Base-by-base conservation (phyloP, 805 yeast genomes). In the Lachancea kluyveri region DNA sequence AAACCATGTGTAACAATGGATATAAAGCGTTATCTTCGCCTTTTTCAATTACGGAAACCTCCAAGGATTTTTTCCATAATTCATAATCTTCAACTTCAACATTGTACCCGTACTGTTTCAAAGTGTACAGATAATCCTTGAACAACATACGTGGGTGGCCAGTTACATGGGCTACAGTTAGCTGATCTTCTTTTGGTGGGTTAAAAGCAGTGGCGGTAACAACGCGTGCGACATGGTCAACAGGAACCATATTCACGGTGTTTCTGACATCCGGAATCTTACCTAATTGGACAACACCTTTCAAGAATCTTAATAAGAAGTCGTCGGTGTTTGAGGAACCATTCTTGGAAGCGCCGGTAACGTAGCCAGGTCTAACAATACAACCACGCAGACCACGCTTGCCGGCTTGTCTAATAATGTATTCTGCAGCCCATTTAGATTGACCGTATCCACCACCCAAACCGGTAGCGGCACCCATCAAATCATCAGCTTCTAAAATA, bases 311-410 rank as follows among this genome's bases (percentile, higher is more conserved):
- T 42, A 90, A 66, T 51, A 92, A 66, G 79, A 90, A 92, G 60
- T 92, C 99, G 62, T 92, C 99, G 3, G 97, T 88, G 63, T 90
- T 92, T 31, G 94, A 76, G 14, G 94, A 78, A 44, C 99, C 99
- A 23, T 83, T 81, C 18, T 55, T 48, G 24, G 88, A 72, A 45
- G 76, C 83, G 35, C 98, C 98, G 40, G 94, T 80, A 29, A 92
- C 87, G 51, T 92, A 92, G 26, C 99, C 98, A 2, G 99, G 97
- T 60, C 99, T 77, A 23, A 90, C 75, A 46, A 92, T 79, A 33
- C 88, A 74, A 21, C 97, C 99, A 41, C 77, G 68, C 43, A 94
- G 69, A 6, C 99, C 98, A 33, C 79, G 65, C 35, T 72, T 71
- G 26, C 96, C 97, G 5, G 98, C 98, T 35, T 70, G 68, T 54